phyloP scores from a whole-genome alignment of 2,329 filamentous ascomycete genomes.

The Neurospora sp. region DNA sequence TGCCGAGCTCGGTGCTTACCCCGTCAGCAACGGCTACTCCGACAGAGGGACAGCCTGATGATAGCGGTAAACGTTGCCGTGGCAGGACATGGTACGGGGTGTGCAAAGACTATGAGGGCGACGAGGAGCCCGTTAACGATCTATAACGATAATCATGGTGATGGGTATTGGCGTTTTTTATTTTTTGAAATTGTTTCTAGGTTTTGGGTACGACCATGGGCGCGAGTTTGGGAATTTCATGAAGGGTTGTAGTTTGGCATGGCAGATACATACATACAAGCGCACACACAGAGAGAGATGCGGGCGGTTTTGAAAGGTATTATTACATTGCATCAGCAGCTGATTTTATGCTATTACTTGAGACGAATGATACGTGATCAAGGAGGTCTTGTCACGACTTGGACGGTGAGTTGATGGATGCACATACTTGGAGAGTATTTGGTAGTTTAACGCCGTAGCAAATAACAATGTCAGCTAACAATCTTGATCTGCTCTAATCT shows the following conservation, averaged over 20 bases:
- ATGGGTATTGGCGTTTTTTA: background rate
- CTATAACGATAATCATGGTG: constrained; percentile 10
- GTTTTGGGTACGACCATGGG: background rate
- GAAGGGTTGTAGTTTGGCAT: background rate
- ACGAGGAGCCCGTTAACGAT: constrained; percentile 6
- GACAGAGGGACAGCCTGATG: constrained; percentile 6
- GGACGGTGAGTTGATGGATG: background rate
- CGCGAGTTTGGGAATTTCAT: constrained; percentile 2
- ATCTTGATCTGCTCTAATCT: background rate
- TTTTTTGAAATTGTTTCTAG: constrained; percentile 1
- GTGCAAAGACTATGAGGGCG: constrained; percentile 15
- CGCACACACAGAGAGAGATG: background rate
- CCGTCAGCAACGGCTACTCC: constrained; percentile 18
- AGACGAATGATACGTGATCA: background rate
- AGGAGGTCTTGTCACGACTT: background rate
- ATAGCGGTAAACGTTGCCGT: constrained; percentile 4
- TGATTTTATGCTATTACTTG: background rate
- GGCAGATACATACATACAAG: background rate
- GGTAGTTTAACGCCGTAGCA: background rate
- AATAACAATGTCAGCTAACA: background rate
- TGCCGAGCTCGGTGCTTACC: constrained; percentile 20
- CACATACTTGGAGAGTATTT: background rate
- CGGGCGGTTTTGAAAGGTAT: background rate
- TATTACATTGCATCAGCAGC: background rate
- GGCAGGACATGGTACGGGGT: constrained; percentile 15